Conservation (phyloP, 345 rosid genomes). For the Corchorus capsularis region DNA sequence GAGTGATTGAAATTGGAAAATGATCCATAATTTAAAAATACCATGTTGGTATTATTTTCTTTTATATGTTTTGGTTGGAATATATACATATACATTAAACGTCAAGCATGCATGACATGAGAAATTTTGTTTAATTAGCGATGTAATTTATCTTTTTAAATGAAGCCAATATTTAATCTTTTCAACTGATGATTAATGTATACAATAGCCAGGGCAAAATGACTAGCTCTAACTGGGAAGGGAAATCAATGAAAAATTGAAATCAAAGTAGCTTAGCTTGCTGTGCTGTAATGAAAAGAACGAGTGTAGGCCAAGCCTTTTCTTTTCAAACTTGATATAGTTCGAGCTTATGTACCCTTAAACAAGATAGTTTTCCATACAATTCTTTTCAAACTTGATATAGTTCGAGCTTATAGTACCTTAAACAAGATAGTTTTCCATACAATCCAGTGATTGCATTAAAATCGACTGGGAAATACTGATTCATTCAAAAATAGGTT, state of each 20-base stretch:
- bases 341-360: too few species aligned
- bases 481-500: background rate
- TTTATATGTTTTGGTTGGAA: background rate
- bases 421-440: background rate
- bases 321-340: too few species aligned
- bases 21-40: background rate
- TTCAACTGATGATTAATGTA: background rate
- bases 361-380: too few species aligned
- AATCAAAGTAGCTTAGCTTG: too few species aligned
- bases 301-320: too few species aligned
- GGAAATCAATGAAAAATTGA: too few species aligned
- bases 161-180: background rate
- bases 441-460: background rate
- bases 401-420: too few species aligned
- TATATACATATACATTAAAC: background rate
- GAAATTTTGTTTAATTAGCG: background rate
- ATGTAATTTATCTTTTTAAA: background rate
- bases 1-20: constrained; percentile 35
- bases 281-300: too few species aligned
- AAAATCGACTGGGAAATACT: background rate
- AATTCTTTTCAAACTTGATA: too few species aligned
- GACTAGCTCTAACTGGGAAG: too few species aligned
- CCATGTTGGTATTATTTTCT: background rate
- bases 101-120: background rate
- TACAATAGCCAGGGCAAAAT: background rate